Conservation (phyloP, 1,284 basidiomycete species). For the Amylostereum chailletii region DNA sequence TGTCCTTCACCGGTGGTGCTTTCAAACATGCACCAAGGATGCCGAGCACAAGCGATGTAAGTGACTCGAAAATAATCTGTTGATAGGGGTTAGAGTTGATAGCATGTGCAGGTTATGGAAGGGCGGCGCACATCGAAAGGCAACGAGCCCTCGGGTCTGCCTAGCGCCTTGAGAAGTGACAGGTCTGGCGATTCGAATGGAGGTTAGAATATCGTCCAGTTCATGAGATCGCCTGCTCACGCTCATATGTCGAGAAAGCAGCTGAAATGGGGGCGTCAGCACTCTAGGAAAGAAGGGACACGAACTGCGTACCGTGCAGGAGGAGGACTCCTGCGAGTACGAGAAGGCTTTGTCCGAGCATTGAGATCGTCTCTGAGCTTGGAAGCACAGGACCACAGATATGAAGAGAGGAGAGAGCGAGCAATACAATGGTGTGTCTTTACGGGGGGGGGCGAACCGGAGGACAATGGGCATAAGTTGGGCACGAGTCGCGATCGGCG, state of each 20-base stretch:
- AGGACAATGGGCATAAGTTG: too few species aligned
- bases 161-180: conserved; percentile 66
- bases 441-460: too few species aligned
- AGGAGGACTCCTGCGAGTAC: neutral
- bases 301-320: neutral
- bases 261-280: conserved; percentile 21
- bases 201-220: conserved; percentile 2
- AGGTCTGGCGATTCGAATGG: conserved; percentile 37
- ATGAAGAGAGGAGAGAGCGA: too few species aligned
- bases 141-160: conserved; percentile 53
- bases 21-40: conserved; percentile 64
- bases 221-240: conserved; percentile 29
- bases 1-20: conserved; percentile 65
- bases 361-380: neutral
- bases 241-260: conserved; percentile 54
- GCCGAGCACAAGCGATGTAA: conserved; percentile 58
- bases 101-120: neutral
- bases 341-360: neutral
- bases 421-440: too few species aligned
- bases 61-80: conserved; percentile 67
- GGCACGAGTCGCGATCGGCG: too few species aligned
- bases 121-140: conserved; percentile 46
- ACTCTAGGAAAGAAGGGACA: conserved; percentile 1
- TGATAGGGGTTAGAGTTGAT: neutral
- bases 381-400: too few species aligned